Evolutionary conservation across 805 yeast genomes (phyloP).

Genomic region (Wickerhamiella galacta): DNA sequence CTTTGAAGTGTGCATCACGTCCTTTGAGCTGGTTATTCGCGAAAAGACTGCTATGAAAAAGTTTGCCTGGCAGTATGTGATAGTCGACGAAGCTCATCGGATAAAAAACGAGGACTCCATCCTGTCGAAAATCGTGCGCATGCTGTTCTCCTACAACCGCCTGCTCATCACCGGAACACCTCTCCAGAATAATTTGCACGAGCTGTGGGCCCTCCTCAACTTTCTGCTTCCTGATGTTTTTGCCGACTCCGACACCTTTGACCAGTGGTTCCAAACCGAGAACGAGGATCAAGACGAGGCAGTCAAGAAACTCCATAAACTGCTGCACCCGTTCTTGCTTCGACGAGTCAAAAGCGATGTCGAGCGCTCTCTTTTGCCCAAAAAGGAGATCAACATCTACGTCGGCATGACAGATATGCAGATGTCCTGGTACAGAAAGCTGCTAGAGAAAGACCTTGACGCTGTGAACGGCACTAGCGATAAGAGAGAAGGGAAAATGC

Average conservation of each 20-base stretch:
- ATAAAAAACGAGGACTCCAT: conserved; percentile 89
- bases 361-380: conserved; percentile 77
- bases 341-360: conserved; percentile 89
- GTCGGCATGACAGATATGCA: conserved; percentile 98
- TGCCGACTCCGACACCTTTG: conserved; percentile 79
- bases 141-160: conserved; percentile 72
- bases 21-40: conserved; percentile 82
- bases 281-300: conserved; percentile 35
- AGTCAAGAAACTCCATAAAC: conserved; percentile 76
- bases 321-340: conserved; percentile 69
- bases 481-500: conserved; percentile 58
- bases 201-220: conserved; percentile 86
- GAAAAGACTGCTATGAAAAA: conserved; percentile 70
- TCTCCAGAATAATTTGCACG: conserved; percentile 84
- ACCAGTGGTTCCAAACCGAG: conserved; percentile 54
- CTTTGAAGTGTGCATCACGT: conserved; percentile 79
- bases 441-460: conserved; percentile 82
- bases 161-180: conserved; percentile 92
- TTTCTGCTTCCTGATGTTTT: conserved; percentile 88
- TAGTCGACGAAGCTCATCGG: conserved; percentile 93
- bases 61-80: conserved; percentile 80
- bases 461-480: conserved; percentile 87
- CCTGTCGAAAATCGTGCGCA: conserved; percentile 74
- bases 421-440: conserved; percentile 69
- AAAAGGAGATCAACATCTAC: conserved; percentile 74